Conservation (phyloP, 2,329 filamentous ascomycete species). For the Aspergillus tanneri region DNA sequence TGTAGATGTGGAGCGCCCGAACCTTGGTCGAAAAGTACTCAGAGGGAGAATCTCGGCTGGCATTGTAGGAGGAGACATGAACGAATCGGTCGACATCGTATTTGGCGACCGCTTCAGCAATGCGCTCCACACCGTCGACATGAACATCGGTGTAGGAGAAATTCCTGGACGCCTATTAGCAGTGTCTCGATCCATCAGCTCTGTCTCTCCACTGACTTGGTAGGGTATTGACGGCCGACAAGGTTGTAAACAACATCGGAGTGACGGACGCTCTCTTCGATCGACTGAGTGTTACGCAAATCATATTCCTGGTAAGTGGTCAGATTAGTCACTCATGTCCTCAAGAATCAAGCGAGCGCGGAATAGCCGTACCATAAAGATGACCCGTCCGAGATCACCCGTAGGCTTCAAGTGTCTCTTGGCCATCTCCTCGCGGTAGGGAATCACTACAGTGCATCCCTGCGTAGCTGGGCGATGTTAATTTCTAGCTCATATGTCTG, state of each 20-base stretch:
- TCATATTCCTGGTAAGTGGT: constrained; percentile 72
- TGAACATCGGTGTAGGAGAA: constrained; percentile 91
- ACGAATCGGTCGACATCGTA: constrained; percentile 97
- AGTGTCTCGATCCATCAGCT: neutral
- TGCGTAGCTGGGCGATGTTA: constrained; percentile 65
- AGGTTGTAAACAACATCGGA: constrained; percentile 98
- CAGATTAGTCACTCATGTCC: constrained; percentile 18
- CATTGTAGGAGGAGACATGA: constrained; percentile 94
- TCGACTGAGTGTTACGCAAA: constrained; percentile 87
- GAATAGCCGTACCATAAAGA: constrained; percentile 66
- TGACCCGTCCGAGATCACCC: constrained; percentile 87
- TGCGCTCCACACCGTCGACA: constrained; percentile 86
- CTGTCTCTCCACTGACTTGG: constrained; percentile 65
- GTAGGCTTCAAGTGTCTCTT: constrained; percentile 95
- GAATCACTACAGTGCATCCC: constrained; percentile 91
- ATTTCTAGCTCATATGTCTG: constrained; percentile 28
- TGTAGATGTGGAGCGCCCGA: constrained; percentile 17
- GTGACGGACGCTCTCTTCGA: constrained; percentile 94
- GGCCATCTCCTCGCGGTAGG: constrained; percentile 94
- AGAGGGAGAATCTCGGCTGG: constrained; percentile 72
- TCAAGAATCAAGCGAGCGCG: neutral
- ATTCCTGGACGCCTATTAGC: constrained; percentile 65
- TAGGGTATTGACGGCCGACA: constrained; percentile 89
- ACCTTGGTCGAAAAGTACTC: constrained; percentile 93
- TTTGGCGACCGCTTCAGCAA: constrained; percentile 90